These are phyloP conservation scores for Lyophyllum semitale DNA, from an alignment of 768 basidiomycete genomes.

Conservation along the genomic window DNA sequence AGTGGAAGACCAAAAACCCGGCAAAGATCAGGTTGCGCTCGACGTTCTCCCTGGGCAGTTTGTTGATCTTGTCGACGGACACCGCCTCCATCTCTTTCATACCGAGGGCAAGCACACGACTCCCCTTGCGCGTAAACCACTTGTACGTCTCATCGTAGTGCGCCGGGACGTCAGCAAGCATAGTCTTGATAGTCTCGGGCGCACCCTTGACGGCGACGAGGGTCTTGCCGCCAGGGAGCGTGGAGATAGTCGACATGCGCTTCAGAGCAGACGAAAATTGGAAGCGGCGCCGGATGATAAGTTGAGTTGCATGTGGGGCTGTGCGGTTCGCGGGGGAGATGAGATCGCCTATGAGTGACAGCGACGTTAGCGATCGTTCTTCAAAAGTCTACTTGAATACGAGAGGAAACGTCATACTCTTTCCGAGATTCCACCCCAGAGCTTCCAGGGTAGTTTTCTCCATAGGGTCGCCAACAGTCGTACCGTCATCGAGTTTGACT, in stretches of 20 bases:
- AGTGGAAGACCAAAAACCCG: slow-evolving; percentile 99
- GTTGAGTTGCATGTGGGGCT: slow-evolving; percentile 56
- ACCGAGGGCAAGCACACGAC: slow-evolving; percentile 90
- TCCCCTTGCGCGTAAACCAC: slow-evolving; percentile 90
- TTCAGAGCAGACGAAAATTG: slow-evolving; percentile 98
- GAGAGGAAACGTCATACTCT: slow-evolving; percentile 54
- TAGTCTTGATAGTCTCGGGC: slow-evolving; percentile 91
- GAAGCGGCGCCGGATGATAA: slow-evolving; percentile 87
- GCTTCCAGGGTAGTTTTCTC: slow-evolving; percentile 95
- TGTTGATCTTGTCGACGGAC: slow-evolving; percentile 83
- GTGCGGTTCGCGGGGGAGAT: slow-evolving; percentile 59
- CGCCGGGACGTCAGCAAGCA: slow-evolving; percentile 74
- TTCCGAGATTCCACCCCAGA: slow-evolving; percentile 81
- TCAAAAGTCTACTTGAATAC: neutral
- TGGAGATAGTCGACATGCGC: slow-evolving; percentile 91
- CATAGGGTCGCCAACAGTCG: slow-evolving; percentile 97
- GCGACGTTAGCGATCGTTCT: slow-evolving; percentile 51
- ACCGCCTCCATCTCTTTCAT: slow-evolving; percentile 80
- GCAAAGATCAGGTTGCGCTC: slow-evolving; percentile 81
- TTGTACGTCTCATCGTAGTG: slow-evolving; percentile 95
- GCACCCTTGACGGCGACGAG: slow-evolving; percentile 91
- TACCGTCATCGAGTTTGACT: slow-evolving; percentile 91
- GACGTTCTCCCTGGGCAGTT: slow-evolving; percentile 76
- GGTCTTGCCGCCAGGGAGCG: slow-evolving; percentile 59
- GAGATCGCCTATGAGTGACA: slow-evolving; percentile 56